Base-by-base conservation (phyloP, 1,284 basidiomycete species). In the Sporisorium exsertum region DNA sequence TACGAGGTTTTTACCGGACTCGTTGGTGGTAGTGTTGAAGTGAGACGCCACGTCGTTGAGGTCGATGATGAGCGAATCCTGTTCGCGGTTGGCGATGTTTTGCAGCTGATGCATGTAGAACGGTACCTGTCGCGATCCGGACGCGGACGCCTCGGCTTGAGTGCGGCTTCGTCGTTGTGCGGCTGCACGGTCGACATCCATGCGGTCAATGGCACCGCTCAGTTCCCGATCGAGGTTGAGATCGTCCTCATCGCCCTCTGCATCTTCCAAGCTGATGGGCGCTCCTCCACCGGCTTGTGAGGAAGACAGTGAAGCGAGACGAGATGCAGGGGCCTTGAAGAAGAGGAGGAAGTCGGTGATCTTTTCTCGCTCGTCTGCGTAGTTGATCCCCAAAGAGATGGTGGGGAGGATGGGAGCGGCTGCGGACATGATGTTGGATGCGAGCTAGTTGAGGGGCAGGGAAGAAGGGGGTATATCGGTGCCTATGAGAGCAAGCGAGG, bases 91-190 rank as follows among this genome's bases (percentile, higher is more conserved):
- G 56, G 95, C 93, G 70, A 99, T 92, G 58, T 89, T 89, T 92
- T 95, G 93, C 93, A 99, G 88, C 83, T 95, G 93, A 58, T 90
- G 89, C 90, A 95, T 92, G 86, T 99, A 99, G 87, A 97, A 96
- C 24, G 91, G 86, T 10, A 79, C 62, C 12, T 70, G 29, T 10
- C 73, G 62, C 20, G 61, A 46, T 12, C 42, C 53, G 16, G 65
- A 69, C 12, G 37, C 50, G 4, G 59, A 64, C 10, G 64, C 53
- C 20, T 32, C 27, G n/a, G 63, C 53, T 8, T 32, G 32, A 8
- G 32, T 33, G 37, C 58, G 58, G 20, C 32, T 35, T 22, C 43
- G 52, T 5, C 51, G 58, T n/a, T 52, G 58, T 4, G 49, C 26
- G 7, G 46, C 35, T 26, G 47, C 27, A 12, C 59, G 64, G 29